Conservation (phyloP, 1,284 basidiomycete genomes). For the Mixia osmundae region DNA sequence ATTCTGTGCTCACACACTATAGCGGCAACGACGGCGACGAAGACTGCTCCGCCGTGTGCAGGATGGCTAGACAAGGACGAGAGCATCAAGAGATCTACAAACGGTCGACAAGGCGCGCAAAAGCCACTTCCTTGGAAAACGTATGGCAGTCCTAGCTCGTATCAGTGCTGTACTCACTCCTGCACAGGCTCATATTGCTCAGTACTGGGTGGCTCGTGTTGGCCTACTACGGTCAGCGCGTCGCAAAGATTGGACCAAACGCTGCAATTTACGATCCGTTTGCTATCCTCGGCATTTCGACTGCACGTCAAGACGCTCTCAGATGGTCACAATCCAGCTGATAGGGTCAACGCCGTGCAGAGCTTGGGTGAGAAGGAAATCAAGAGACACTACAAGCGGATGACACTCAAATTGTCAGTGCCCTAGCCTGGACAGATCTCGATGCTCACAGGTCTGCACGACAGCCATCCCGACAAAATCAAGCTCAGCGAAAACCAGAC, state of each 20-base stretch:
- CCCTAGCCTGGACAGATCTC: no score
- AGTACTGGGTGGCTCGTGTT: constrained; percentile 24
- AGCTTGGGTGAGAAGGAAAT: constrained; percentile 64
- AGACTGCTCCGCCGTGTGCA: constrained; percentile 10
- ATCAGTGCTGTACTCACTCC: background rate
- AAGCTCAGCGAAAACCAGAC: constrained; percentile 62
- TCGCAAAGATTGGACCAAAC: constrained; percentile 22
- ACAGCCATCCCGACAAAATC: constrained; percentile 91
- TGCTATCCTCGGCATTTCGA: constrained; percentile 61
- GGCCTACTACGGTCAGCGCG: constrained; percentile 19
- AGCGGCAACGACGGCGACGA: constrained; percentile 4
- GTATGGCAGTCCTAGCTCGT: background rate
- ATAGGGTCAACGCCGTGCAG: constrained; percentile 21
- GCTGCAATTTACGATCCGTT: constrained; percentile 78
- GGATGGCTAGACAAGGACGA: constrained; percentile 16
- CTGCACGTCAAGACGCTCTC: constrained; percentile 26
- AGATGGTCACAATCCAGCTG: background rate
- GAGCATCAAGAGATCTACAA: constrained; percentile 7
- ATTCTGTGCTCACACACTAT: constrained; percentile 2
- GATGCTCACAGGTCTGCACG: background rate
- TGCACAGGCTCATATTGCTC: constrained; percentile 13
- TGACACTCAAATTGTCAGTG: constrained; percentile 66
- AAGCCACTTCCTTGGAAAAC: background rate
- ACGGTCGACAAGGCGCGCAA: background rate
- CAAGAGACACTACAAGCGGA: constrained; percentile 83